Percentiles rank a stretch among this genome's conserved stretches.
phyloP scores from a whole-genome alignment of 2,329 filamentous ascomycete species.

The Hypoxylon sp. region DNA sequence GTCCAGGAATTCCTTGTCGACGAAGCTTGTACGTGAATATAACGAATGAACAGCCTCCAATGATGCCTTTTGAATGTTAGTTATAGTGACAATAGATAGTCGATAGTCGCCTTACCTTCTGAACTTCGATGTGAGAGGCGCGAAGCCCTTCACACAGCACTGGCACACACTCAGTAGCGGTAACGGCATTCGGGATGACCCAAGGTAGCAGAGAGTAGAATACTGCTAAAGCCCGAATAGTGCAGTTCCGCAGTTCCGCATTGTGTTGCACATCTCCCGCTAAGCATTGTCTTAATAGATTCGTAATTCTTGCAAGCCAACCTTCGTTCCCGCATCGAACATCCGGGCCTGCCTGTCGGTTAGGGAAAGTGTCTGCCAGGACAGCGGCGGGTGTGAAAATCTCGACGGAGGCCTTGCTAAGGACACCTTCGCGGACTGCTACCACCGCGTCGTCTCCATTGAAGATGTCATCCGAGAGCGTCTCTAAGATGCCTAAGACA shows the following conservation, averaged over 20 bases:
- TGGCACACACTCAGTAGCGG: conserved; percentile 76
- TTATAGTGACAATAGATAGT: not conserved
- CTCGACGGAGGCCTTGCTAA: conserved; percentile 92
- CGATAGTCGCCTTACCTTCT: conserved; percentile 71
- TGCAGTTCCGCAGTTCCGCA: conserved; percentile 76
- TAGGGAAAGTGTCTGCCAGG: conserved; percentile 80
- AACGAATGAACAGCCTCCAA: conserved; percentile 87
- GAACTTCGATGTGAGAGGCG: conserved; percentile 76
- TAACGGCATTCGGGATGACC: conserved; percentile 87
- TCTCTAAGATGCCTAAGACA: conserved; percentile 89
- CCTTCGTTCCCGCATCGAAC: conserved; percentile 85
- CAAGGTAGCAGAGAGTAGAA: conserved; percentile 86
- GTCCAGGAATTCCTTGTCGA: conserved; percentile 81
- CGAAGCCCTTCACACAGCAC: conserved; percentile 79
- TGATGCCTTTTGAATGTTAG: conserved; percentile 68
- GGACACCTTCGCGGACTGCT: conserved; percentile 81
- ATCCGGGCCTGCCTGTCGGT: conserved; percentile 74
- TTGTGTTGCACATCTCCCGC: conserved; percentile 73
- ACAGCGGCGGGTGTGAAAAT: conserved; percentile 87
- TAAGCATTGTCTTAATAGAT: conserved; percentile 80
- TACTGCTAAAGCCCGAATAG: conserved; percentile 81
- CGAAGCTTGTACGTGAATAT: conserved; percentile 80
- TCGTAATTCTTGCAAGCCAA: conserved; percentile 84
- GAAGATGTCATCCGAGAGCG: conserved; percentile 93
- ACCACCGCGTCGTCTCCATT: conserved; percentile 90